These are phyloP conservation scores for Tricholoma hemisulphureum DNA, from an alignment of 768 basidiomycete genomes.

Conservation along the genomic window DNA sequence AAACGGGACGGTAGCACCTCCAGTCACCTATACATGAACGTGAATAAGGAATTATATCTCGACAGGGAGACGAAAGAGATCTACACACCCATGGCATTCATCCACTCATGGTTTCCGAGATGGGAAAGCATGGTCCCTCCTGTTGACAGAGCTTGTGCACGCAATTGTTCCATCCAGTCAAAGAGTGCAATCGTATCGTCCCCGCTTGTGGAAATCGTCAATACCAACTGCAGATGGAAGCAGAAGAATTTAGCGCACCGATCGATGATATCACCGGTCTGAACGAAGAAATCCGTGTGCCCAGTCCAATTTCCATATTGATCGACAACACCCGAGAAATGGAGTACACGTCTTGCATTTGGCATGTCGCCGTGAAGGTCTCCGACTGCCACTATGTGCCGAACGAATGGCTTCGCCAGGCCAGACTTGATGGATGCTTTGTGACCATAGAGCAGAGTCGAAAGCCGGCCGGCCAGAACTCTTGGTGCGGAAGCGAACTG, in stretches of 20 bases:
- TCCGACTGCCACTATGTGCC: conserved; percentile 82
- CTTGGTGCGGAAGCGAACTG: conserved; percentile 1
- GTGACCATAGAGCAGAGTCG: conserved; percentile 5
- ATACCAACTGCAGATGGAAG: neutral
- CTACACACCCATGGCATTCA: conserved; percentile 77
- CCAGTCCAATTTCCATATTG: conserved; percentile 77
- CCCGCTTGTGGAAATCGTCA: conserved; percentile 50
- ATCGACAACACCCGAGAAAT: conserved; percentile 78
- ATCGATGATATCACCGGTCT: conserved; percentile 96
- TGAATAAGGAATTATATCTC: conserved; percentile 1
- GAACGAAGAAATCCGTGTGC: conserved; percentile 81
- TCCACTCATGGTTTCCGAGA: conserved; percentile 95
- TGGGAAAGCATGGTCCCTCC: conserved; percentile 77
- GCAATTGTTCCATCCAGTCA: conserved; percentile 78
- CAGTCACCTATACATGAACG: conserved; percentile 64
- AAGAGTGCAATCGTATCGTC: conserved; percentile 89
- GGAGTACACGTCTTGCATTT: conserved; percentile 77
- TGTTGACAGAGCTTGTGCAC: conserved; percentile 63
- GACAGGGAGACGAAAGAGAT: conserved; percentile 3
- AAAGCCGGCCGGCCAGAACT: conserved; percentile 8
- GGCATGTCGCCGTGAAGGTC: conserved; percentile 88
- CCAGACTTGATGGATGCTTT: neutral
- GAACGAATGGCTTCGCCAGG: conserved; percentile 31
- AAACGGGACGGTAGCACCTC: conserved; percentile 48
- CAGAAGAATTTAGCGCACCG: conserved; percentile 44